Base-by-base conservation (phyloP, 179 eudicot species). In the Nepenthes alata region DNA sequence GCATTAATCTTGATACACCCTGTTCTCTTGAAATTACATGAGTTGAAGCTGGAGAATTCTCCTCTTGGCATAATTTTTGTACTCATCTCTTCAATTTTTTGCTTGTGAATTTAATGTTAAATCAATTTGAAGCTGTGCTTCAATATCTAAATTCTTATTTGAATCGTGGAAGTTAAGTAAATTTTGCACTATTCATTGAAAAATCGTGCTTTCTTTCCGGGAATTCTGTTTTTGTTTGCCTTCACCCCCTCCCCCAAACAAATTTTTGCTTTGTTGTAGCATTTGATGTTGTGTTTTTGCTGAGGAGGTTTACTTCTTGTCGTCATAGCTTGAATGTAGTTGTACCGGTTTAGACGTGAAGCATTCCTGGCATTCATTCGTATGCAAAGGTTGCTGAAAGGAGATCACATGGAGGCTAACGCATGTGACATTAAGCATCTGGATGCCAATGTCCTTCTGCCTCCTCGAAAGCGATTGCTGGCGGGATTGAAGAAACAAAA, bases 401-500 rank as follows among this genome's bases (percentile, higher is more conserved):
- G 62, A 65, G 74, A 58, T 35, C 64, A 53, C 49, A 72, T 87
- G 96, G 94, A 83, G 68, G 68, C 68, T 50, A 88, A 82, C 70
- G 69, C 72, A 25, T 75, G 80, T 65, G 83, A 72, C 64, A 50
- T 72, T 14, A 83, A 76, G 77, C 82, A 77, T 58, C 61, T 81
- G 67, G 88, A 85, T 63, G 69, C 87, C 1, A 88, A 88, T 68
- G 84, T 81, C 50, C 86, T 75, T 69, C 79, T 90, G 73, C 95
- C 97, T 3, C 97, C 97, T 35, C 81, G 90, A 48, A 90, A 90
- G 66, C 83, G 96, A 44, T 79, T 85, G 39, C 73, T 90, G 6
- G 96, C 86, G 0, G 95, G 83, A 36, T 62, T 85, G 68, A 90
- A 85, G 76, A 89, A 80, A 59, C 93, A 80, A 64, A 85, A 69